A percentile compares a stretch with the other conserved stretches of the same genome.
Conservation (phyloP, 441 rosid species). For the Raphanus hybrid region DNA sequence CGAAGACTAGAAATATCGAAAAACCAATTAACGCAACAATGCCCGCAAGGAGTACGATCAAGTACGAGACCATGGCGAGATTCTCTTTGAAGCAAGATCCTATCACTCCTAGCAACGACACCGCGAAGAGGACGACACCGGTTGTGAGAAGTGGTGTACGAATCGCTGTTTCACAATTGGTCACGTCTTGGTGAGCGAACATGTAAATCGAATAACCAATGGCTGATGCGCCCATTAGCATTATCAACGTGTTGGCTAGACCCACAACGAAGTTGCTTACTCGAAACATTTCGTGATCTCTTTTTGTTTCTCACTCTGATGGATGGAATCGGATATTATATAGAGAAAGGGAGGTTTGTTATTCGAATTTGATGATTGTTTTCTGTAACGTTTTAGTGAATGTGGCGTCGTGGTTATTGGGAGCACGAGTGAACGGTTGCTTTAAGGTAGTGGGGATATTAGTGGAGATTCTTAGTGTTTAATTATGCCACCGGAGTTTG, state of each 20-base stretch:
- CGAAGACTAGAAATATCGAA: constrained; percentile 48
- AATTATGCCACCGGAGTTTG: constrained; percentile 24
- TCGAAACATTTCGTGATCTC: constrained; percentile 41
- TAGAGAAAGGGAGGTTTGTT: constrained; percentile 13
- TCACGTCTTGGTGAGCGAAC: constrained; percentile 34
- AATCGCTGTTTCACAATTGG: constrained; percentile 48
- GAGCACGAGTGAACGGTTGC: constrained; percentile 26
- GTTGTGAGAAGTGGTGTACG: constrained; percentile 48
- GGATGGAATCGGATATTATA: not conserved
- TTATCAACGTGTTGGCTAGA: constrained; percentile 42
- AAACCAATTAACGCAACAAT: constrained; percentile 46
- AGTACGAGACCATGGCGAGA: constrained; percentile 45
- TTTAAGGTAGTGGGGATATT: constrained; percentile 22
- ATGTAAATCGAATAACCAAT: constrained; percentile 42
- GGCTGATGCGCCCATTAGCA: constrained; percentile 44
- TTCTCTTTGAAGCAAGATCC: constrained; percentile 54
- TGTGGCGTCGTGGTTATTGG: constrained; percentile 32
- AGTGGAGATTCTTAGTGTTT: constrained; percentile 24
- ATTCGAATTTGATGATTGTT: not conserved
- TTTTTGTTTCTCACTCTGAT: not conserved
- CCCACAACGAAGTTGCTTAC: constrained; percentile 51
- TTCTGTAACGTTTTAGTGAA: constrained; percentile 21
- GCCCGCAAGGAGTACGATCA: constrained; percentile 44
- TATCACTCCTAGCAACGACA: constrained; percentile 54
- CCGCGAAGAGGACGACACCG: constrained; percentile 44